Base-by-base conservation (phyloP, 1,284 basidiomycete species). In the Ceratobasidium sp. region DNA sequence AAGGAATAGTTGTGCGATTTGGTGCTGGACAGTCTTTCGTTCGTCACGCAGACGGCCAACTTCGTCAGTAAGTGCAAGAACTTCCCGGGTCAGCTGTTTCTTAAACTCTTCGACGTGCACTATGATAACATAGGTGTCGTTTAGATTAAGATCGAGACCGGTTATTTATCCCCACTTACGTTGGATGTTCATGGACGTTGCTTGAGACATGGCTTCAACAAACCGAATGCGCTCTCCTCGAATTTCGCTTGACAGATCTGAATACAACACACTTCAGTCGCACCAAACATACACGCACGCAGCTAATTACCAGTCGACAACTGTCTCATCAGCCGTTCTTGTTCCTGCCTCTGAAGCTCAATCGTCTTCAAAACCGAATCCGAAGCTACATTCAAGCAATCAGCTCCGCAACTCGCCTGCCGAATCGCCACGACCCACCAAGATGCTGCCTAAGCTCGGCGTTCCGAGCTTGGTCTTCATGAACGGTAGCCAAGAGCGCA, bases 171-270 rank as follows among this genome's bases (percentile, higher is more conserved):
- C 3, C 0, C 0, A 81, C 87, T 82, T 81, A 93, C 93, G 84
- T 80, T 93, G 89, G 7, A 96, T 89, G 77, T 96, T 95, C 80
- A 95, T 92, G 0, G 89, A 89, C 0, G 94, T 96, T 0, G 94
- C 94, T 78, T 94, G 91, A 80, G 93, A 93, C 94, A 96, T 96
- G 19, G 94, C 93, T 78, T 96, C 94, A 11, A 96, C 91, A 79
- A 96, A 96, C 4, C 92, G 86, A 71, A 96, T 82, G 54, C 93
- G 85, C 82, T 96, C 93, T 6, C 93, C 93, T 66, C 91, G 89
- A 74, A 96, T 95, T 79, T 95, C 94, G 66, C 88, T 87, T 1
- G 90, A 90, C 9, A 96, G 86, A 80, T 94, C 94, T 93, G 77
- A 60, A 27, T 47, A 22, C 15, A 19, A 41, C 17, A 27, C 24